These are phyloP conservation scores for Scutellaria minor DNA, from an alignment of 257 asterid species.

Conservation along the genomic window DNA sequence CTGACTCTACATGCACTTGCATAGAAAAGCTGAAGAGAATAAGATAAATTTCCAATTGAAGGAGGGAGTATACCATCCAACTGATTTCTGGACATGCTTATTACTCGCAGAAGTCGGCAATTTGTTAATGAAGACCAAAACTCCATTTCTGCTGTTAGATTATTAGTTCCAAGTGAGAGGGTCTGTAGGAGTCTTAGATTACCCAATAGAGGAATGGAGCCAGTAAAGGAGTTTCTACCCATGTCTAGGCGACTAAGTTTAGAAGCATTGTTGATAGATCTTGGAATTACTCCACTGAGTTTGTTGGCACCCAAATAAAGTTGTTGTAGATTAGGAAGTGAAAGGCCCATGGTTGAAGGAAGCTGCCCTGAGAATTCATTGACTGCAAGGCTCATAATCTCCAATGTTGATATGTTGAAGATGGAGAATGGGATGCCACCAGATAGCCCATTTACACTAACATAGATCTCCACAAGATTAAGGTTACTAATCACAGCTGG, in stretches of 20 bases:
- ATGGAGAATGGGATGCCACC: conserved; percentile 39
- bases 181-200: conserved; percentile 31
- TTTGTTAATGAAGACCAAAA: conserved; percentile 48
- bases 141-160: conserved; percentile 44
- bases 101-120: conserved; percentile 31
- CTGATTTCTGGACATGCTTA: conserved; percentile 48
- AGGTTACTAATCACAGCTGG: conserved; percentile 53
- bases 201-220: conserved; percentile 49
- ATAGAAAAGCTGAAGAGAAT: conserved; percentile 32
- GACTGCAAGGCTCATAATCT: not conserved
- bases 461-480: conserved; percentile 30
- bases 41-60: conserved; percentile 57
- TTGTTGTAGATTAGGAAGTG: conserved; percentile 36
- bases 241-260: conserved; percentile 35
- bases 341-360: conserved; percentile 44
- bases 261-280: conserved; percentile 53
- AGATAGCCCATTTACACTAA: conserved; percentile 32
- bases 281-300: conserved; percentile 49
- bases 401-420: conserved; percentile 49
- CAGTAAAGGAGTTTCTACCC: conserved; percentile 34
- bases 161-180: conserved; percentile 29
- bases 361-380: conserved; percentile 33
- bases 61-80: conserved; percentile 51
- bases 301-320: conserved; percentile 37
- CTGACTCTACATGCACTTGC: conserved; percentile 44